Base-by-base conservation (phyloP, 176 grass and related monocot genomes). In the Stipa capillata region DNA sequence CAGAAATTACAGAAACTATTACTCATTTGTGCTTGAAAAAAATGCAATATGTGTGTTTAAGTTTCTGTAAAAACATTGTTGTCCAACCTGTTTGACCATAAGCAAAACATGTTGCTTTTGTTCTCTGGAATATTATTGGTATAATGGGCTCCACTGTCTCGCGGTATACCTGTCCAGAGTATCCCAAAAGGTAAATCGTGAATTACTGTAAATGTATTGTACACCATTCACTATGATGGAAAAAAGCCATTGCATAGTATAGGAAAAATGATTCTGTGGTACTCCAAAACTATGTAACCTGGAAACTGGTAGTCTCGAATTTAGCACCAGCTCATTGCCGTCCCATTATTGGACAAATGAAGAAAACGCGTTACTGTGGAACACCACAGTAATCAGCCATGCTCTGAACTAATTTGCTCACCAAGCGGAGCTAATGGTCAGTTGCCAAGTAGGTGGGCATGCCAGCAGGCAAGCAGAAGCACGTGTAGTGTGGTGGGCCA, bases 71-170 rank as follows among this genome's bases (percentile, higher is more conserved):
- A 50, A 79, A 78, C 25, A 67, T 17, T 87, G 37, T 41, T 79
- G 42, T 15, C 76, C 58, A 82, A 94, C 94, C 95, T 98, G 95
- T 98, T 94, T 98, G 95, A 5, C 95, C 95, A 87, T 98, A 98
- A 33, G 95, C 95, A 90, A 98, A 94, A 37, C 95, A 98, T 69
- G 95, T 94, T 63, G 95, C 95, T 94, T 98, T 98, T 23, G 95
- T 98, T 83, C 88, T 91, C 86, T 95, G 78, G 90, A 99, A 99
- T 73, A 99, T 95, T 73, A 84, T 99, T 28, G 96, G 96, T 76
- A 99, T 95, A 81, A 99, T 93, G 14, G 92, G 96, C 72, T 99
- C 92, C n/a, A 99, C 96, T 12, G 96, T 99, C 72, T 88, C 96
- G 8, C 79, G 85, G 66, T 99, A 99, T 36, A 99, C 92, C 96